Base-by-base conservation (phyloP, 2,329 filamentous ascomycete genomes). In the Colletotrichum sp. region DNA sequence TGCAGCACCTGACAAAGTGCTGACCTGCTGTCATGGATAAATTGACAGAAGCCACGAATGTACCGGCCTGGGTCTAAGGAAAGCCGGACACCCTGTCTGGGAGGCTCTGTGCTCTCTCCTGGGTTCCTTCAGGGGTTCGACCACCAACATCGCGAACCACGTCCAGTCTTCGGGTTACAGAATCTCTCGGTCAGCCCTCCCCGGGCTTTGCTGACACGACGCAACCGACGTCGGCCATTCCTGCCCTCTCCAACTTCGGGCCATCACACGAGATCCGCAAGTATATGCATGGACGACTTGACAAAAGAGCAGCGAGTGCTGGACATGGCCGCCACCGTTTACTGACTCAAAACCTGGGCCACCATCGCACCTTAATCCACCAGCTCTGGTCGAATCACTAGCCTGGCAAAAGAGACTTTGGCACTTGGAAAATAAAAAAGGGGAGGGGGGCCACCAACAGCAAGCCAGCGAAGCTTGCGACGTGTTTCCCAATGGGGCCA, bases 41-140 rank as follows among this genome's bases (percentile, higher is more conserved):
- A 71, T 66, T 71, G 74, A 76, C 71, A 71, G 36, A 67, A 71
- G 72, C 72, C 74, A 69, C 70, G 24, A 60, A 52, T 43, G 59
- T 36, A 21, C 57, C 43, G 43, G 55, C 28, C 24, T 39, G 30
- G 16, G 36, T 13, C 63, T 21, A 30, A 60, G 26, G 57, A 43
- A 55, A 32, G 64, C 64, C 59, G 28, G 21, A 59, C 18, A 30
- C 30, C 48, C 48, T 66, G 65, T 57, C 32, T 30, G n/a, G 26
- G 65, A 74, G 65, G 61, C 66, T 60, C 60, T 71, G 60, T 75
- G 66, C 43, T 48, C 36, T 63, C 8, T 63, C 8, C 39, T 48
- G 15, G 36, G n/a, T 16, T 32, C 16, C 34, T 60, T 65, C 65
- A 74, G 64, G 72, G 74, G 67, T 48, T 74, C 18, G 28, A 59